Evolutionary conservation across 495 filamentous ascomycete genomes (phyloP), one percentile per base, ranked within the genome.

Genomic region (Mytilinidion resinicola): DNA sequence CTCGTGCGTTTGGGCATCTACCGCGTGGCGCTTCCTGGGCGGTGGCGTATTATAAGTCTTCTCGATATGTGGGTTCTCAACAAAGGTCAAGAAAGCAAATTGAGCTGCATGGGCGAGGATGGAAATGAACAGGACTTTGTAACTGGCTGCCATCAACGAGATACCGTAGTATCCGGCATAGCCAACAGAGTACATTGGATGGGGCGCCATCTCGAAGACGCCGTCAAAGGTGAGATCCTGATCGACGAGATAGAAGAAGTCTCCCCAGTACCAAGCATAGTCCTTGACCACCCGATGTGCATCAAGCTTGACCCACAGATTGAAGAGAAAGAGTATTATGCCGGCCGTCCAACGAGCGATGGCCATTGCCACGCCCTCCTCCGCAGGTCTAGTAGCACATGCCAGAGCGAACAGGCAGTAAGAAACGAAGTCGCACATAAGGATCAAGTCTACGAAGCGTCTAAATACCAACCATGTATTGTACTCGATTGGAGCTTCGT

Each of bases 241-340:
- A 71, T 98, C 95, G 69, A 97, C 90, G 70, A 98, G 85, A 75
- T 89, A 98, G 78, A 98, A 98, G 76, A 97, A 98, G 68, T 98
- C 93, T 53, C 93, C 93, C 93, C 93, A 98, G 74, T 97, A 98
- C 93, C 93, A 98, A 19, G 93, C 93, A 76, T 90, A 98, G 71
- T 98, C 95, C 74, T 97, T 97, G 65, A 98, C 93, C n/a, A 98
- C 93, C 53, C 93, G 78, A 72, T 97, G 93, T 17, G 93, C 93
- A 71, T 98, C 93, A 55, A 98, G 78, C 75, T 98, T 98, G 54
- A 98, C 93, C 95, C 95, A 98, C 15, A 96, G 81, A 72, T 98
- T 98, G 79, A 98, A 97, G 55, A 85, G 78, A 51, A 98, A 85
- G n/a, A 96, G 75, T 15, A 79, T 73, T 53, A 89, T 81, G 19